Evolutionary conservation across 2,329 filamentous ascomycete species (phyloP).

Genomic region (Zymoseptoria crescenta): DNA sequence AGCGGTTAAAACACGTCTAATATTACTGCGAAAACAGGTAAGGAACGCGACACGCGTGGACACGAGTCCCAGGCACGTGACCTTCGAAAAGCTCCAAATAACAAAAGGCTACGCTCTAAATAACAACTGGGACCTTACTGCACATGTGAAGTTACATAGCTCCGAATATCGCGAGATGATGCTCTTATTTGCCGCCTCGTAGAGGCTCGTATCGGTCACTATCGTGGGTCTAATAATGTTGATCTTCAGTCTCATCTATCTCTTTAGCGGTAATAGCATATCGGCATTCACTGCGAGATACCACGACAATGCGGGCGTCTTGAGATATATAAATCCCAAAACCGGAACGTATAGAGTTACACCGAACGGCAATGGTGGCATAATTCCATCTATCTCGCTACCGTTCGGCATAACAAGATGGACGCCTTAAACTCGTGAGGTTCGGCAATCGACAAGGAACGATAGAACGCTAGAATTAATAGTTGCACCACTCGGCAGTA

Average conservation of each 20-base stretch:
- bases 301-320: conserved; percentile 22
- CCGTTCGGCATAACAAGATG: conserved; percentile 47
- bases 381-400: conserved; percentile 30
- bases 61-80: no score
- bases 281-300: conserved; percentile 6
- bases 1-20: no score
- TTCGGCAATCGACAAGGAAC: conserved; percentile 1
- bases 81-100: no score
- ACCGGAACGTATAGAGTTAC: conserved; percentile 28
- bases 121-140: no score
- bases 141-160: background rate
- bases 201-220: background rate
- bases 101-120: no score
- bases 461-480: no score
- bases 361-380: conserved; percentile 29
- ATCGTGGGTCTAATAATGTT: background rate
- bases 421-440: conserved; percentile 39
- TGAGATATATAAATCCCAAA: conserved; percentile 27
- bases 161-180: background rate
- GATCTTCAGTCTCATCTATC: background rate
- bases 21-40: no score
- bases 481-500: no score
- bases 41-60: no score
- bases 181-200: background rate
- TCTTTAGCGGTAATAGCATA: background rate